Conservation (phyloP, 306 rosid species). For the Citrullus mucosospermus region DNA sequence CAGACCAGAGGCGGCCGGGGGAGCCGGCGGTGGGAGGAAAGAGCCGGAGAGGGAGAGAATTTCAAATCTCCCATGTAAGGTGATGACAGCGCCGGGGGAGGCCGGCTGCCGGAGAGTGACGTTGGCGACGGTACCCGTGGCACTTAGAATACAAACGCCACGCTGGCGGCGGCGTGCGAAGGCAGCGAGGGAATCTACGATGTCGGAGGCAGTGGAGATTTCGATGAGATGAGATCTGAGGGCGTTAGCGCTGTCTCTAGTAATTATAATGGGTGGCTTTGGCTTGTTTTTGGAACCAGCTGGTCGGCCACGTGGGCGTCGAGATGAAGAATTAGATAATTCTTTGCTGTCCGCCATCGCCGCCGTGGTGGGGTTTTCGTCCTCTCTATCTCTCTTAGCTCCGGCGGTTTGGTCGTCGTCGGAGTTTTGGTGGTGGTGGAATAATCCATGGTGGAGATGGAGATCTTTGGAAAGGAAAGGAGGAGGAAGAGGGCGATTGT, state of each 20-base stretch:
- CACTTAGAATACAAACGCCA: slow-evolving; percentile 74
- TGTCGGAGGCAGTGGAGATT: slow-evolving; percentile 56
- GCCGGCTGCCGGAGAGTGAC: slow-evolving; percentile 85
- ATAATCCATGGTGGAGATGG: slow-evolving; percentile 67
- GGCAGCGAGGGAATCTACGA: slow-evolving; percentile 65
- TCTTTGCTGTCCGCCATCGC: slow-evolving; percentile 20
- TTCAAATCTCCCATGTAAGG: slow-evolving; percentile 77
- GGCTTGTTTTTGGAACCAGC: slow-evolving; percentile 85
- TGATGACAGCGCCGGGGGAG: slow-evolving; percentile 68
- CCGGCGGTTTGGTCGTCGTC: slow-evolving; percentile 39
- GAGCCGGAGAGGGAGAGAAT: slow-evolving; percentile 74
- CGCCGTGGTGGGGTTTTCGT: slow-evolving; percentile 3
- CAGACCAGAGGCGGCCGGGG: slow-evolving; percentile 57
- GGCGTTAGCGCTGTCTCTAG: slow-evolving; percentile 83
- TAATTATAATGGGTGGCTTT: slow-evolving; percentile 81
- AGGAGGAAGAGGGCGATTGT: slow-evolving; percentile 73
- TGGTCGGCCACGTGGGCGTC: slow-evolving; percentile 80
- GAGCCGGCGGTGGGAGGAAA: slow-evolving; percentile 83
- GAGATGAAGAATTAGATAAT: not conserved
- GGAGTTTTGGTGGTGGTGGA: slow-evolving; percentile 16
- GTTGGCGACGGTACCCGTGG: slow-evolving; percentile 76
- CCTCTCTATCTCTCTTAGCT: slow-evolving; percentile 52
- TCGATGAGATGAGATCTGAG: slow-evolving; percentile 85
- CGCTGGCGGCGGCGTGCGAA: slow-evolving; percentile 70
- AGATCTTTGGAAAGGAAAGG: slow-evolving; percentile 73